Base-by-base conservation (phyloP, 208 protist genomes). In the Leishmania gerbilli region DNA sequence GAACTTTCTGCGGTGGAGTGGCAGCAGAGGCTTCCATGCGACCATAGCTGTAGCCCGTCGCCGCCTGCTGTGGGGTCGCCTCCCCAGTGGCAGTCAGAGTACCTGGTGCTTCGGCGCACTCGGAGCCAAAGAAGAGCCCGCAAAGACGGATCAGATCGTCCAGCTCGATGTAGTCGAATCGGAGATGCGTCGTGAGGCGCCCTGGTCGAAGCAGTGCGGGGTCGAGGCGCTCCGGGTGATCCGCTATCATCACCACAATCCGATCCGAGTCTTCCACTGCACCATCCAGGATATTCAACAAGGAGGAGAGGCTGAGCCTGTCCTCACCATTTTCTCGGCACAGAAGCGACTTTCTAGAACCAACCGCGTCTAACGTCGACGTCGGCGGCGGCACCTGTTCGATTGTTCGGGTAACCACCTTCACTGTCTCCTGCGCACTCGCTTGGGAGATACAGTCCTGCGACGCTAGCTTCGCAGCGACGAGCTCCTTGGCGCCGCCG, bases 131-230 rank as follows among this genome's bases (percentile, higher is more conserved):
- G 40, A 85, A 85, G 17, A 85, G 74, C 0, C 82, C 82, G 34
- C 77, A 81, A 4, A 85, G 37, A 21, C 53, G 71, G 21, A 79
- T 34, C 37, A 85, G 60, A 1, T 64, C 77, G 6, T 81, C 55
- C 71, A 85, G 60, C 40, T 85, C 72, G 4, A 85, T 72, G 78
- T 79, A 85, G 82, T 85, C 82, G 27, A 85, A 85, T 31, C 82
- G 77, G 11, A 85, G 9, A 60, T 85, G 82, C 47, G 77, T 85
- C 17, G 77, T 15, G 13, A 85, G 72, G 4, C 82, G 69, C 13
- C 82, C 82, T 13, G 82, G 77, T 17, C 82, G 82, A 67, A 85
- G 77, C 74, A 85, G 82, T n/a, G 82, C 82, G 3, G 82, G 82
- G 72, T 85, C 82, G 7, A 85, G 74, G 1, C 60, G 60, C 58